Percentiles rank a stretch among this genome's conserved stretches.
These are phyloP conservation scores for Psophocarpus tetragonolobus DNA, from an alignment of 306 rosid genomes.

Conservation along the genomic window DNA sequence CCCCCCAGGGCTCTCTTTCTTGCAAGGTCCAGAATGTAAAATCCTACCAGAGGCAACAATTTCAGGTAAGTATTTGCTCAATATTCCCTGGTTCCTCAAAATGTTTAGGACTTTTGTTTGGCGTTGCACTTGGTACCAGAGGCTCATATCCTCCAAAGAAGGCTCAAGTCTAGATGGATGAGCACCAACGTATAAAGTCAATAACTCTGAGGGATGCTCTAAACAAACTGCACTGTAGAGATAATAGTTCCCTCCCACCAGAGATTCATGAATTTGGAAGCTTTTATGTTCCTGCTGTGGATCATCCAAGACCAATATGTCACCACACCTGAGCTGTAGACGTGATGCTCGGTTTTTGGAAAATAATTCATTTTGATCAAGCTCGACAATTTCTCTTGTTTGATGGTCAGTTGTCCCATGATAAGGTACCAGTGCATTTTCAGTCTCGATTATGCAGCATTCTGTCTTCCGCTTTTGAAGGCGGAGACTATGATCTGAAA, in stretches of 20 bases:
- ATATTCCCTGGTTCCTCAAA: conserved; percentile 68
- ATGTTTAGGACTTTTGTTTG: conserved; percentile 88
- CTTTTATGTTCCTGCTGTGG: conserved; percentile 73
- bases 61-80: conserved; percentile 73
- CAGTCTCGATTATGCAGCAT: conserved; percentile 61
- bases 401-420: conserved; percentile 47
- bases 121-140: conserved; percentile 95
- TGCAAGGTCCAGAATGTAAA: conserved; percentile 79
- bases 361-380: conserved; percentile 55
- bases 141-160: conserved; percentile 98
- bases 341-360: conserved; percentile 48
- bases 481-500: conserved; percentile 84
- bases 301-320: conserved; percentile 74
- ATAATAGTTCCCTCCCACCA: conserved; percentile 64
- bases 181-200: conserved; percentile 75
- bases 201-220: conserved; percentile 58
- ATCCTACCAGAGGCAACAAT: conserved; percentile 82
- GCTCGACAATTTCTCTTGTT: conserved; percentile 75
- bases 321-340: conserved; percentile 63
- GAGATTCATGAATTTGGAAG: conserved; percentile 75
- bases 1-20: conserved; percentile 74
- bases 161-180: conserved; percentile 91
- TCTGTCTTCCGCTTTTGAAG: conserved; percentile 84
- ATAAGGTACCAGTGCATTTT: conserved; percentile 64
- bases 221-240: conserved; percentile 69